These are phyloP conservation scores for Brasenia schreberi DNA, from an alignment of 164 flowering plant species.

Conservation along the genomic window DNA sequence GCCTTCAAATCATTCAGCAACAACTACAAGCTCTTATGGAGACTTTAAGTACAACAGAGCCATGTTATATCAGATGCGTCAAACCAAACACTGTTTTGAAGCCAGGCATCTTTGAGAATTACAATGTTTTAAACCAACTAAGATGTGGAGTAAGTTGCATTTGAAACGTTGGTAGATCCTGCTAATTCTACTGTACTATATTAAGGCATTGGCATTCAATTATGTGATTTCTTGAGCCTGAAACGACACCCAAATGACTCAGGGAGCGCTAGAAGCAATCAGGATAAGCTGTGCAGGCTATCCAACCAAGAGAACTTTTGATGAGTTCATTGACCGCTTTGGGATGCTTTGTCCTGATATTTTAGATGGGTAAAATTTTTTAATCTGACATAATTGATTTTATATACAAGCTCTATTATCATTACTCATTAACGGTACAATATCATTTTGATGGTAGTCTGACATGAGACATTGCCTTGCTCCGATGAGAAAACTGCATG, in stretches of 20 bases:
- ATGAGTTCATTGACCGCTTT: constrained; percentile 72
- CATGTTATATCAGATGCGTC: constrained; percentile 78
- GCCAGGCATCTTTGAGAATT: constrained; percentile 75
- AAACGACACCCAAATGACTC: background rate
- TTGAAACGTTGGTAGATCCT: no score
- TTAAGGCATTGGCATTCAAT: no score
- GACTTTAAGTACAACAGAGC: constrained; percentile 69
- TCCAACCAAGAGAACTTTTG: constrained; percentile 72
- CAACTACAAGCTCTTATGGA: constrained; percentile 82
- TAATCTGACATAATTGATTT: no score
- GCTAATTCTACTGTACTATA: no score
- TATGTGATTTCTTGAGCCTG: no score
- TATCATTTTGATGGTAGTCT: no score
- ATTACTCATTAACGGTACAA: no score
- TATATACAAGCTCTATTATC: no score
- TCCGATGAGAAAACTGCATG: no score
- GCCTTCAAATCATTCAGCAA: constrained; percentile 32
- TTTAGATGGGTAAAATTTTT: constrained; percentile 34
- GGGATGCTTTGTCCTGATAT: constrained; percentile 64
- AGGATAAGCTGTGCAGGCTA: constrained; percentile 88
- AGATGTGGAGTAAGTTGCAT: constrained; percentile 64
- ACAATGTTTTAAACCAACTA: constrained; percentile 58
- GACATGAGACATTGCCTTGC: no score
- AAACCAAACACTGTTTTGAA: constrained; percentile 65
- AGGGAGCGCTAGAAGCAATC: constrained; percentile 65